Evolutionary conservation across 2,329 filamentous ascomycete genomes (phyloP).

Genomic region (Cercospora sp.): DNA sequence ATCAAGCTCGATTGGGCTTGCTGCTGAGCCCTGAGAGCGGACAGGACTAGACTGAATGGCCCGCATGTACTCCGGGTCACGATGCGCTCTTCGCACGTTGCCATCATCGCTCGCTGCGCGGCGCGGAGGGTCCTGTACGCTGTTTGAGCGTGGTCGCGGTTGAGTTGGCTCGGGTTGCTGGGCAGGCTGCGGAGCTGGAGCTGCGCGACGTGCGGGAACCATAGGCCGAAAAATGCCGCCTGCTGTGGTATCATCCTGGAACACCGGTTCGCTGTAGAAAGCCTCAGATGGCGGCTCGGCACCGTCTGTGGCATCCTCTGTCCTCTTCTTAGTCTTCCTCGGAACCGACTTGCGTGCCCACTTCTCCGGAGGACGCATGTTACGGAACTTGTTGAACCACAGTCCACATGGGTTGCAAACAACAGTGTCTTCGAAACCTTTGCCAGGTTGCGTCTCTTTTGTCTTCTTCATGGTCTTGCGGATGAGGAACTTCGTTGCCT

Average conservation of each 20-base stretch:
- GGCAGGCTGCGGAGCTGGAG: not conserved
- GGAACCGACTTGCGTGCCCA: slow-evolving; percentile 61
- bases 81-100: slow-evolving; percentile 29
- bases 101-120: slow-evolving; percentile 33
- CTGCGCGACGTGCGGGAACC: slow-evolving; percentile 27
- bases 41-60: slow-evolving; percentile 64
- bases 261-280: slow-evolving; percentile 35
- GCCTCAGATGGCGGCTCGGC: slow-evolving; percentile 37
- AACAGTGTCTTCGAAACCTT: slow-evolving; percentile 66
- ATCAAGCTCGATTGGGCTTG: slow-evolving; percentile 52
- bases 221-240: slow-evolving; percentile 1
- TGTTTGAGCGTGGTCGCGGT: slow-evolving; percentile 45
- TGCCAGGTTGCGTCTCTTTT: slow-evolving; percentile 32
- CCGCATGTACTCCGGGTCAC: slow-evolving; percentile 47
- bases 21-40: slow-evolving; percentile 48
- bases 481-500: slow-evolving; percentile 67
- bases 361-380: slow-evolving; percentile 76
- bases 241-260: slow-evolving; percentile 28
- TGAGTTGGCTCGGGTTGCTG: not conserved
- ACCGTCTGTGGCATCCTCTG: slow-evolving; percentile 32
- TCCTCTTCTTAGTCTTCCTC: slow-evolving; percentile 34
- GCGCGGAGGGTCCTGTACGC: slow-evolving; percentile 45
- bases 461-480: slow-evolving; percentile 72
- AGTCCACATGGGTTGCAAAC: slow-evolving; percentile 96
- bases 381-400: slow-evolving; percentile 87